These are phyloP conservation scores for Calonectria ilicicola DNA, from an alignment of 2,329 filamentous ascomycete species.

Conservation along the genomic window DNA sequence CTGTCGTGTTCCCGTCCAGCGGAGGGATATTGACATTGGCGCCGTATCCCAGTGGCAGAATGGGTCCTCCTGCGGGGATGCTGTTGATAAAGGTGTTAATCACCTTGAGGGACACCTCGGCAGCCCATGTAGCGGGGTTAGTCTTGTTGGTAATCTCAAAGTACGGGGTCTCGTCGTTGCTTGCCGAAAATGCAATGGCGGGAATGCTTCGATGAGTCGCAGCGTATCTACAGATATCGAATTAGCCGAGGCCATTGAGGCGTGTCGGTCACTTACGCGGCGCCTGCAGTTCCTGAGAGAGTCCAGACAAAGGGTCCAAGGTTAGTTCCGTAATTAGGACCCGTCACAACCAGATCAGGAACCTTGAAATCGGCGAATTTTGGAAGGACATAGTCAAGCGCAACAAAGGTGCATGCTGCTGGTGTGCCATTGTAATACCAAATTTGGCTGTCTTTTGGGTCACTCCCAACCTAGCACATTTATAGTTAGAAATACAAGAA, in stretches of 20 bases:
- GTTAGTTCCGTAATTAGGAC: constrained; percentile 68
- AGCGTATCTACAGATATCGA: constrained; percentile 52
- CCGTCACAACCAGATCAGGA: constrained; percentile 65
- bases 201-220: constrained; percentile 62
- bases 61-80: constrained; percentile 42
- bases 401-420: constrained; percentile 66
- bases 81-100: constrained; percentile 58
- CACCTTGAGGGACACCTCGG: constrained; percentile 55
- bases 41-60: constrained; percentile 64
- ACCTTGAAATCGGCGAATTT: constrained; percentile 58
- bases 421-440: constrained; percentile 73
- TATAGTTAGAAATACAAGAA: background rate
- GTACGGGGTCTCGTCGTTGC: constrained; percentile 56
- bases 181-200: constrained; percentile 61
- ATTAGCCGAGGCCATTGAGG: background rate
- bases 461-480: constrained; percentile 52
- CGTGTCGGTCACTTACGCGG: constrained; percentile 41
- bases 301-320: constrained; percentile 66
- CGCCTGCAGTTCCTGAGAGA: constrained; percentile 62
- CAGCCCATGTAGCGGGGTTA: constrained; percentile 58
- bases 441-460: constrained; percentile 64
- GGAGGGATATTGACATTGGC: constrained; percentile 63
- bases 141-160: constrained; percentile 51
- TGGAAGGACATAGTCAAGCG: constrained; percentile 67
- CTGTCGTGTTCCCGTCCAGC: constrained; percentile 53